A percentile compares a stretch with the other conserved stretches of the same genome.
phyloP scores from a whole-genome alignment of 495 filamentous ascomycete species.

The Glonium stellatum region DNA sequence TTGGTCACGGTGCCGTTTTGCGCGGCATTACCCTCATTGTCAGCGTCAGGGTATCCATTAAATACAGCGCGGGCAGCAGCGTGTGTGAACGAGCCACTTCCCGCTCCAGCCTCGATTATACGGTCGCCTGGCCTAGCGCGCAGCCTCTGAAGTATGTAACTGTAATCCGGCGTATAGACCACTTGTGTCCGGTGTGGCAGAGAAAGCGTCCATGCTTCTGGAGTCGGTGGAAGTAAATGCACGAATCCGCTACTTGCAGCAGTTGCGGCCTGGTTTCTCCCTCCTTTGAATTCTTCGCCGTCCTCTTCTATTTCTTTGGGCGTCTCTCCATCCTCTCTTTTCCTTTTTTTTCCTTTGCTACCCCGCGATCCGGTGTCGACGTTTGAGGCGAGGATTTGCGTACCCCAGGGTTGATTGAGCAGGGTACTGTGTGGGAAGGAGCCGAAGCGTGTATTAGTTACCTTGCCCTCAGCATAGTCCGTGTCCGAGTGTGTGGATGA shows the following conservation, averaged over 20 bases:
- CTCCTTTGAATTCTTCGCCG: conserved; percentile 20
- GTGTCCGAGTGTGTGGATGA: conserved; percentile 10
- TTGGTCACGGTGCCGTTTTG: not conserved
- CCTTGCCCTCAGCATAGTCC: conserved; percentile 56
- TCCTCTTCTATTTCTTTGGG: conserved; percentile 27
- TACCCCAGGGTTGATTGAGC: conserved; percentile 76
- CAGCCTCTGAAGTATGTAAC: conserved; percentile 84
- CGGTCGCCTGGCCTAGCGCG: conserved; percentile 70
- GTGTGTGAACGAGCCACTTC: conserved; percentile 93
- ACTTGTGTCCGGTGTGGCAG: conserved; percentile 94
- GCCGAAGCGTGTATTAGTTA: conserved; percentile 89
- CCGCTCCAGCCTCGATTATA: conserved; percentile 89
- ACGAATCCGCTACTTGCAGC: conserved; percentile 76
- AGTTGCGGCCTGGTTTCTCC: conserved; percentile 34
- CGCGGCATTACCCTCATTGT: conserved; percentile 8
- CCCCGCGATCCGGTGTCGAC: conserved; percentile 83
- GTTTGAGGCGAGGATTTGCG: conserved; percentile 79
- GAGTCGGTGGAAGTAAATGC: conserved; percentile 83
- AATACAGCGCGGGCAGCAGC: conserved; percentile 82
- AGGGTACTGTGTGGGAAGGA: conserved; percentile 90
- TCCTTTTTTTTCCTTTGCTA: conserved; percentile 42
- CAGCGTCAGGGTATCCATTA: conserved; percentile 58
- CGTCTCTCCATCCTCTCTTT: conserved; percentile 42
- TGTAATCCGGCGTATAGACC: conserved; percentile 96
- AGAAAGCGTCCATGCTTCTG: conserved; percentile 84